Base-by-base conservation (phyloP, 306 rosid genomes). In the Fagus crenata region DNA sequence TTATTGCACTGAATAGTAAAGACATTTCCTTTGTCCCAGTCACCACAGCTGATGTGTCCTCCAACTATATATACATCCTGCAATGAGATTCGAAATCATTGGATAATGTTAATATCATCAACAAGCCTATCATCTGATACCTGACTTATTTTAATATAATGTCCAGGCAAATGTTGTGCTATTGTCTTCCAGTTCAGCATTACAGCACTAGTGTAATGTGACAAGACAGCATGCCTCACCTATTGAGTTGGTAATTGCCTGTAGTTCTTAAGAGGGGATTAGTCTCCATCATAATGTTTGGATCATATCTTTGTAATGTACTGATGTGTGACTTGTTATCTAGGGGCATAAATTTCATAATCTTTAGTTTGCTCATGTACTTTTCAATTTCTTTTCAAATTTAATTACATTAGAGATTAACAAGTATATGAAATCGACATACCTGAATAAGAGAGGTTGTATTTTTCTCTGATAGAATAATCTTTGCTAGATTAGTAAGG, bases 51-150 rank as follows among this genome's bases (percentile, higher is more conserved):
- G 40, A 90, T 78, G 70, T 90, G 99, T 49, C 99, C 99, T 67
- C 99, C 99, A 53, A 90, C 85, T 32, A 92, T 77, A 79, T 86
- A 95, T 39, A 91, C 90, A 54, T 89, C 89, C 97, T 95, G 97
- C 79, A 76, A 72, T 36, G 31, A 60, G 31, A 43, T 65, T 69
- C 13, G 28, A 33, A 72, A 31, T 32, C 67, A 56, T 39, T 6
- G 8, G 67, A 75, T 54, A 41, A 51, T 80, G 53, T 35, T 28
- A 60, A 72, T 58, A 37, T 61, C 56, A 36, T 46, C 53, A 43
- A 43, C 51, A 7, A 43, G 37, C 51, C 53, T 61, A 15, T 71
- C 54, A 79, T 49, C 74, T 8, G 51, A 43, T 43, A 43, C 42
- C 53, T 54, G 53, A 5, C 71, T 71, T 83, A 2, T 9, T 7